Evolutionary conservation across 2,329 filamentous ascomycete species (phyloP), one percentile per base, ranked within the genome.

Genomic region (Chrysoporthe puriensis): DNA sequence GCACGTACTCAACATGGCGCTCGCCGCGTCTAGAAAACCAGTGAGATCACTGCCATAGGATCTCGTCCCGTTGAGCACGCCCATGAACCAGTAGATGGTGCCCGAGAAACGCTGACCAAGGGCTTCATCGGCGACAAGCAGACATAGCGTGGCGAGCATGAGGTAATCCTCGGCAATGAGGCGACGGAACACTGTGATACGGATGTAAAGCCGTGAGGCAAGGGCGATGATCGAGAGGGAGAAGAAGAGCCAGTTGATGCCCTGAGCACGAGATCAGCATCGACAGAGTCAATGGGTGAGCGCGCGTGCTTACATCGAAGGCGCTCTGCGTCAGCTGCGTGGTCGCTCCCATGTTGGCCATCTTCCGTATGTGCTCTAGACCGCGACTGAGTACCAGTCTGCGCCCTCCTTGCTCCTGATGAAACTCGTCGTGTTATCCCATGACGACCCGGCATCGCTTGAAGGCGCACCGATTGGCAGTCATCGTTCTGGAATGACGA

Each of bases 171-270:
- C 68, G 26, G 54, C 44, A 44, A 69, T 66, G 44, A 69, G 50
- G 3, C 50, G 50, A 9, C 68, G 65, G 8, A 69, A 69, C 14
- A 63, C 66, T 9, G 62, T 67, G 56, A 66, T 59, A 42, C 68
- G 65, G 40, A 69, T 69, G 58, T 69, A 69, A 42, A 69, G 48
- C 4, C 68, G 68, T 43, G 60, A 58, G 32, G 44, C 36, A 26
- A 69, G 64, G 40, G 65, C 65, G 44, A 67, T 6, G 32, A 64
- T 34, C 50, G 65, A 69, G 26, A 69, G 60, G n/a, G 58, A 62
- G 36, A 63, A 69, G 32, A 69, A 61, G 3, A 69, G 26, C 68
- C 68, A 69, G 54, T 66, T 69, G 65, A 69, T 62, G 48, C 65
- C 68, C 68, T 69, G 36, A 1, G 13, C 21, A 34, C 26, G 18